A percentile compares a stretch with the other conserved stretches of the same genome.
These are phyloP conservation scores for Penicillium sp. DNA, from an alignment of 2,329 filamentous ascomycete species.

Conservation along the genomic window DNA sequence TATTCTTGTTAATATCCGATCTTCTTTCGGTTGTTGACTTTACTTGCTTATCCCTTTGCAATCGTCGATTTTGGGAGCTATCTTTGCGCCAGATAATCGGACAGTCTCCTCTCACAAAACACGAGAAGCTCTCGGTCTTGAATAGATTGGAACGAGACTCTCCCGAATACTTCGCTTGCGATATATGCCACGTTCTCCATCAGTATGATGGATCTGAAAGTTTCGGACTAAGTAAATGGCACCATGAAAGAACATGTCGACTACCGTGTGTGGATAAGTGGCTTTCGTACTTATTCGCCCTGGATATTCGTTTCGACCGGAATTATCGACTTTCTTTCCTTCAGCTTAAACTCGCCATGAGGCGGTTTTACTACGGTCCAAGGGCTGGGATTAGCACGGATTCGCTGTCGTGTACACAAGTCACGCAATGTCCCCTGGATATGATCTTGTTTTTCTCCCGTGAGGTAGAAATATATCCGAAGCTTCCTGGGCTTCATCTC, in stretches of 20 bases:
- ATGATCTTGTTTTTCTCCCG: conserved; percentile 6
- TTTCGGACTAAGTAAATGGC: conserved; percentile 2
- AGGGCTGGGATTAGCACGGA: conserved; percentile 5
- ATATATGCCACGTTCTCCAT: conserved; percentile 10
- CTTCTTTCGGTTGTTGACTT: conserved; percentile 5
- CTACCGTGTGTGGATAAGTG: conserved; percentile 3
- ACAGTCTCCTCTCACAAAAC: background rate
- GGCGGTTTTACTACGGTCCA: conserved; percentile 2
- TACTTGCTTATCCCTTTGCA: conserved; percentile 9
- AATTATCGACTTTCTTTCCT: conserved; percentile 6
- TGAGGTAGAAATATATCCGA: conserved; percentile 5
- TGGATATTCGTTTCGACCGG: too few species aligned
- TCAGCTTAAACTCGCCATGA: conserved; percentile 11
- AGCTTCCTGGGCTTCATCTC: conserved; percentile 8
- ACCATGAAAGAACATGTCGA: background rate
- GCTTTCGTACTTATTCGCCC: background rate
- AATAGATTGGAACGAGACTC: conserved; percentile 10
- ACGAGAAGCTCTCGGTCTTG: conserved; percentile 3
- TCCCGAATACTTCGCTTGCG: conserved; percentile 14
- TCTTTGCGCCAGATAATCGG: background rate
- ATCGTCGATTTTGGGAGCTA: conserved; percentile 3
- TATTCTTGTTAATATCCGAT: conserved; percentile 4
- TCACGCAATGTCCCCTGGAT: background rate
- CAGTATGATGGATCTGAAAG: conserved; percentile 9
- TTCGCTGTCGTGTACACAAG: conserved; percentile 34